Evolutionary conservation across 2,329 filamentous ascomycete genomes (phyloP).

Genomic region (Colletotrichum agaves): DNA sequence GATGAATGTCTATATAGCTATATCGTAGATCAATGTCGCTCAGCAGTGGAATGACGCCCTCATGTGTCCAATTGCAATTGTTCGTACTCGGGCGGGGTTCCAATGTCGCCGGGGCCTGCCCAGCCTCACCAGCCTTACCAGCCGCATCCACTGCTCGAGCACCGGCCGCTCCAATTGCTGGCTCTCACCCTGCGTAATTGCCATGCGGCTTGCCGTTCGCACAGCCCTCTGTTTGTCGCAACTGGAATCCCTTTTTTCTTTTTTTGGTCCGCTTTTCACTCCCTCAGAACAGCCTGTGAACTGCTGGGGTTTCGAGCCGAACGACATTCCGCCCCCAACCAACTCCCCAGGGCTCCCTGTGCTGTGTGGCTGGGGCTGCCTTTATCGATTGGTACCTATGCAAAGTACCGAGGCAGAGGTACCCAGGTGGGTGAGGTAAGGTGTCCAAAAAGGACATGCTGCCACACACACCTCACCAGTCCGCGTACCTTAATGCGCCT

Average conservation of each 20-base stretch:
- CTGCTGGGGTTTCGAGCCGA: not conserved
- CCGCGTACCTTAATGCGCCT: conserved; percentile 17
- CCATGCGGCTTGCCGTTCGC: conserved; percentile 20
- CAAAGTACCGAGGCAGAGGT: not conserved
- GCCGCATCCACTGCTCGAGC: conserved; percentile 7
- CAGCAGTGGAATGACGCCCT: no score
- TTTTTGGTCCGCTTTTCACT: not conserved
- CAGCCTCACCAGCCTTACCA: conserved; percentile 7
- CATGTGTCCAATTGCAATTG: no score
- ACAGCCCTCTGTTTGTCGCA: conserved; percentile 25
- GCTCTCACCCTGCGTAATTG: conserved; percentile 3
- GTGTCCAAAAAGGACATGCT: conserved; percentile 21
- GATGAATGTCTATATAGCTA: no score
- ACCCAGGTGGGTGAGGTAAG: conserved; percentile 4
- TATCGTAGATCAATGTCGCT: no score
- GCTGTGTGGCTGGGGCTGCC: conserved; percentile 6
- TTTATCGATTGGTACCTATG: not conserved
- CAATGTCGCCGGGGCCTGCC: not conserved
- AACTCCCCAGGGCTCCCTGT: conserved; percentile 13
- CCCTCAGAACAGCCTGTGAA: conserved; percentile 13
- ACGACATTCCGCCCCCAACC: conserved; percentile 35
- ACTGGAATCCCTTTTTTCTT: not conserved
- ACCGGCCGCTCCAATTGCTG: conserved; percentile 16
- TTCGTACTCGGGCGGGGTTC: no score
- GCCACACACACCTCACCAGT: not conserved